phyloP scores from a whole-genome alignment of 2,329 filamentous ascomycete genomes.

The Arthrocladium fulminans region DNA sequence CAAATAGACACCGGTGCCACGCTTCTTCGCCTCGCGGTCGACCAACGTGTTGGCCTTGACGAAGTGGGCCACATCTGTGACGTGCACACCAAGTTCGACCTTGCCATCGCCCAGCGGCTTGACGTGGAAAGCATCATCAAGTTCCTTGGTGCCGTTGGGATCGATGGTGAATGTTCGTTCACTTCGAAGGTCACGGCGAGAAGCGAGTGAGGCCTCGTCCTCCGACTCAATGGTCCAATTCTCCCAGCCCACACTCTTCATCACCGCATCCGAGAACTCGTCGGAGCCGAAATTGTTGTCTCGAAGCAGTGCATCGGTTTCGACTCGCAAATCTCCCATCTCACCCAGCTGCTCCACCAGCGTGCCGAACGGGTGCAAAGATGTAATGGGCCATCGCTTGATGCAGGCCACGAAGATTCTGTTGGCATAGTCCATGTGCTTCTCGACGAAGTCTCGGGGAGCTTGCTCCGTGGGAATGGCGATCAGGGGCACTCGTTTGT shows the following conservation, averaged over 20 bases:
- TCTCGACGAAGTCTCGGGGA: conserved; percentile 94
- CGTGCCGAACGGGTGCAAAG: conserved; percentile 96
- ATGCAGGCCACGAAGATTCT: conserved; percentile 98
- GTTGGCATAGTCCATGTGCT: conserved; percentile 94
- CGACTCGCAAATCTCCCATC: conserved; percentile 95
- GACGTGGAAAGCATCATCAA: conserved; percentile 88
- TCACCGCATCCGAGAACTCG: conserved; percentile 92
- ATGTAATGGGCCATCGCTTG: conserved; percentile 98
- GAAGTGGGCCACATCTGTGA: conserved; percentile 92
- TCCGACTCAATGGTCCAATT: conserved; percentile 85
- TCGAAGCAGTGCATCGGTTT: conserved; percentile 90
- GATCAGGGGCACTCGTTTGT: conserved; percentile 96
- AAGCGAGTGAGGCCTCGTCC: conserved; percentile 61
- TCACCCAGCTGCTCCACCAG: conserved; percentile 93
- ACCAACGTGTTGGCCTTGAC: conserved; percentile 93
- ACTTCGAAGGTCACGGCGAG: conserved; percentile 79
- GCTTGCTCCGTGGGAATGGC: conserved; percentile 98
- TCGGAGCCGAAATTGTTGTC: conserved; percentile 99
- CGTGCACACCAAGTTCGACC: conserved; percentile 89
- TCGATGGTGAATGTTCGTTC: conserved; percentile 90
- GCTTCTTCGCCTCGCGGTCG: conserved; percentile 95
- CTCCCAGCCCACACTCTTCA: conserved; percentile 84
- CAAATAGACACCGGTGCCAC: conserved; percentile 88
- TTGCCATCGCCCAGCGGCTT: conserved; percentile 74
- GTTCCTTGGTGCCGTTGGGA: conserved; percentile 74